Conservation (phyloP, 2,329 filamentous ascomycete species). For the Fonsecaea multimorphosa region DNA sequence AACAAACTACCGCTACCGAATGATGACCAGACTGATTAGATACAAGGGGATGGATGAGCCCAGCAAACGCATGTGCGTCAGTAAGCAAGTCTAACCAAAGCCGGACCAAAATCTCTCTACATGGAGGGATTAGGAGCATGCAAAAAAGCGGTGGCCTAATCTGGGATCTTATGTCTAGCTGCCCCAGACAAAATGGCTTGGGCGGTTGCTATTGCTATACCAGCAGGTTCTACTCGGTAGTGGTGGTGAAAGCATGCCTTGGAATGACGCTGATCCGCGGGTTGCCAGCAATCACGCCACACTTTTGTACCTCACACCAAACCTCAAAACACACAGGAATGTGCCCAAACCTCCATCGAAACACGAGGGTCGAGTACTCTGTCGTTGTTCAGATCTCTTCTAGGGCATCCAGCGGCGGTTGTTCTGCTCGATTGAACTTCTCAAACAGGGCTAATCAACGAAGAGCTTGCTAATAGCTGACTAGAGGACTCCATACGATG, state of each 20-base stretch:
- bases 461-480: constrained; percentile 2
- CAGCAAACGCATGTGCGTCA: constrained; percentile 21
- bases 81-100: constrained; percentile 19
- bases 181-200: not conserved
- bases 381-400: not conserved
- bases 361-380: too few relatives aligned
- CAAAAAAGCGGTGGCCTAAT: not conserved
- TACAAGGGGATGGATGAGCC: constrained; percentile 12
- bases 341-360: too few relatives aligned
- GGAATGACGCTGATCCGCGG: not conserved
- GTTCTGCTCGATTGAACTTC: not conserved
- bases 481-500: not conserved
- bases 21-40: constrained; percentile 4
- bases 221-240: not conserved
- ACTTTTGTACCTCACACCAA: not conserved
- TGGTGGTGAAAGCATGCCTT: not conserved
- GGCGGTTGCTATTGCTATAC: not conserved
- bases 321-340: not conserved
- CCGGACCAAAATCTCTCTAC: not conserved
- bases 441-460: not conserved
- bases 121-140: not conserved
- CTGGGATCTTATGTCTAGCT: not conserved
- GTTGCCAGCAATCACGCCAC: not conserved
- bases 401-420: not conserved
- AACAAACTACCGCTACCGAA: constrained; percentile 2